Evolutionary conservation across 164 flowering plant genomes (phyloP), one percentile per base, ranked within the genome.

Genomic region (Houttuynia cordata): DNA sequence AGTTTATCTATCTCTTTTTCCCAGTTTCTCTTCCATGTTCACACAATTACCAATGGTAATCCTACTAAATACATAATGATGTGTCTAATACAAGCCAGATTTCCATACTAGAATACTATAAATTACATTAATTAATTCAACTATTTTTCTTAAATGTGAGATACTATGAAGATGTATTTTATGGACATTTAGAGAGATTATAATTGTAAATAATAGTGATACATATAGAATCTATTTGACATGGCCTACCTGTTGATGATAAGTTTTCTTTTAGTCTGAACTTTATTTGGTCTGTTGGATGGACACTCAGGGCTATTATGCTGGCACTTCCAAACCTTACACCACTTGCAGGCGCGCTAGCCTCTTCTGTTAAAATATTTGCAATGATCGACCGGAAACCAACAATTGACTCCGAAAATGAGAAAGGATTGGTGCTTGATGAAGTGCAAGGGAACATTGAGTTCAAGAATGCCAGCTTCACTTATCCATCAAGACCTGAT

Each of bases 401-500:
- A 0, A 10, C 14, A 17, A 80, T 76, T 45, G 76, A 71, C 37
- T 59, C 72, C 7, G 74, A 63, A 9, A 62, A 71, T 42, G 47
- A 56, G n/a, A 53, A 69, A 21, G 81, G 85, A 3, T 60, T 63
- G 20, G 30, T 58, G 9, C 50, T 77, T 8, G 22, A 59, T 17
- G 24, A 65, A 14, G 73, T 79, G 1, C 56, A 53, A 21, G 85
- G 85, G 8, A 69, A 81, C 5, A 47, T 79, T 15, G 79, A 73
- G 62, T 80, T 82, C 37, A 75, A 66, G 34, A 61, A 72, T 24
- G 71, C 80, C 13, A 39, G 49, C 24, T 84, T 82, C 64, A 61
- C 70, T 7, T 82, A 84, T 62, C 89, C 83, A 15, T 77, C 86
- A 14, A 67, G 86, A 58, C 75, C 79, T 7, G 74, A 66, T 8